Evolutionary conservation across 495 filamentous ascomycete genomes (phyloP).

Genomic region (Daldinia bambusicola): DNA sequence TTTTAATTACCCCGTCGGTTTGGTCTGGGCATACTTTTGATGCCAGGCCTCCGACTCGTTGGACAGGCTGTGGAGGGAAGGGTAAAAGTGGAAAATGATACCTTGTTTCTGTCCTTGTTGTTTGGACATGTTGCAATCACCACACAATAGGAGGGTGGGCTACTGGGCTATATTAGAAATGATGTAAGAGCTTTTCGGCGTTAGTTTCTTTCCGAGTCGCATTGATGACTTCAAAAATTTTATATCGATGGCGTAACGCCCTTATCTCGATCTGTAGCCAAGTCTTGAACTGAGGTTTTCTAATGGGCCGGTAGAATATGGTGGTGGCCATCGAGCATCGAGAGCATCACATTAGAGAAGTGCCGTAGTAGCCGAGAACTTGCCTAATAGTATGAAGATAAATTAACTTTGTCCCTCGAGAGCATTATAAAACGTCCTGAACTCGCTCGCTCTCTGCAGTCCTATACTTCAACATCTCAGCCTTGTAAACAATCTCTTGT

Average conservation of each 20-base stretch:
- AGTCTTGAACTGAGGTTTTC: neutral
- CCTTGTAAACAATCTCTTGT: too few relatives aligned
- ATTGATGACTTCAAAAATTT: neutral
- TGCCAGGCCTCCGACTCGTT: slow-evolving; percentile 3
- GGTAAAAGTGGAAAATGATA: slow-evolving; percentile 19
- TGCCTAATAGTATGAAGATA: neutral
- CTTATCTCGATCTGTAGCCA: neutral
- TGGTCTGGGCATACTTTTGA: neutral
- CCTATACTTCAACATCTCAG: neutral
- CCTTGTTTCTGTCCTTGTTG: neutral
- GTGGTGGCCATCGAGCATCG: neutral
- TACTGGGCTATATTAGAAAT: slow-evolving; percentile 1
- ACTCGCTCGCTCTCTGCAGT: neutral
- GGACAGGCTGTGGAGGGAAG: slow-evolving; percentile 7
- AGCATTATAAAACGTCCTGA: neutral
- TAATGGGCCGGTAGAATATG: slow-evolving; percentile 1
- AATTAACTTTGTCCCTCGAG: neutral
- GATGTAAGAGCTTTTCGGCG: neutral
- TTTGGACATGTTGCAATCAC: neutral
- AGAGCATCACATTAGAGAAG: neutral
- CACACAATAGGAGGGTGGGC: neutral
- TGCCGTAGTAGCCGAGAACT: neutral
- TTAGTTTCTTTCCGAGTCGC: slow-evolving; percentile 1
- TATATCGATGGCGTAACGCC: neutral
- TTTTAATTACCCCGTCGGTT: slow-evolving; percentile 5